A percentile compares a stretch with the other conserved stretches of the same genome.
Conservation (phyloP, 768 basidiomycete genomes). For the Sistotremastrum suecicum region DNA sequence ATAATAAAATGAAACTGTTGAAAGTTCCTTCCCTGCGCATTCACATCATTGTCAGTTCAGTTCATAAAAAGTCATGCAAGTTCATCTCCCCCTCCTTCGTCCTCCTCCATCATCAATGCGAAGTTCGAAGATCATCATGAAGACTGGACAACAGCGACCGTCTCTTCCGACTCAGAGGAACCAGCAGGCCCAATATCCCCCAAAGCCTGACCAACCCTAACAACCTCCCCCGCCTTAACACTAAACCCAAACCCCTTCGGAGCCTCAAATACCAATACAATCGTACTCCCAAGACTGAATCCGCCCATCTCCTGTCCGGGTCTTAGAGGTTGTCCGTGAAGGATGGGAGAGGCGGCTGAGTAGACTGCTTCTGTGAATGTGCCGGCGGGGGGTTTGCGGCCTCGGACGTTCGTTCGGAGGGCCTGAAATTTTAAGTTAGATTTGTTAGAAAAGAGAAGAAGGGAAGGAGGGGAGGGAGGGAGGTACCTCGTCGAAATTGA, state of each 20-base stretch:
- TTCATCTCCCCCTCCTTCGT: no score
- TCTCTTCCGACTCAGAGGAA: no score
- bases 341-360: conserved; percentile 62
- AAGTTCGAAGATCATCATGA: no score
- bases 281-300: conserved; percentile 88
- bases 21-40: no score
- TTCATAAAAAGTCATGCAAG: no score
- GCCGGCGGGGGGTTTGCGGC: conserved; percentile 58
- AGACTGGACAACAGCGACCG: no score
- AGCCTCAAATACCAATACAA: conserved; percentile 94
- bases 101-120: no score
- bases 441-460: conserved; percentile 1
- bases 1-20: no score
- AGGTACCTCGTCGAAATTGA: conserved; percentile 82
- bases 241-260: conserved; percentile 70
- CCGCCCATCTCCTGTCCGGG: conserved; percentile 96
- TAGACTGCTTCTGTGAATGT: conserved; percentile 91
- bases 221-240: conserved; percentile 65
- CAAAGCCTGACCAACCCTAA: conserved; percentile 74
- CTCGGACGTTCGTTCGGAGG: conserved; percentile 80
- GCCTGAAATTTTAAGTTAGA: conserved; percentile 27
- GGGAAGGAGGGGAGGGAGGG: not conserved
- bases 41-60: no score
- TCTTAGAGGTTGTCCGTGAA: conserved; percentile 77
- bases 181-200: conserved; percentile 33